Conservation (phyloP, 2,329 filamentous ascomycete species). For the Hypoxylon sp. region DNA sequence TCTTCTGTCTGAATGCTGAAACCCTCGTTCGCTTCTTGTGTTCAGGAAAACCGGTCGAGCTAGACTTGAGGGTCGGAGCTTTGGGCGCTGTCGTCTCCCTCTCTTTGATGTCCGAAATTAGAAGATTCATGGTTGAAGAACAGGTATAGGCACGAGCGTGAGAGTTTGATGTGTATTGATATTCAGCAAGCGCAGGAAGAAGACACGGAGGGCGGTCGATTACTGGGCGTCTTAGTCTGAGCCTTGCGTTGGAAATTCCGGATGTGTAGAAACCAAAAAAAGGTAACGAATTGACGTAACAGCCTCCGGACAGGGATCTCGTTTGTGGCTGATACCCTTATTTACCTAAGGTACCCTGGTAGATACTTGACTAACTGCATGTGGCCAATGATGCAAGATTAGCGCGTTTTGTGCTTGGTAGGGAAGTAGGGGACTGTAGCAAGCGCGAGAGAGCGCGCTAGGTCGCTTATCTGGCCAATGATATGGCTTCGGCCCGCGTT, state of each 20-base stretch:
- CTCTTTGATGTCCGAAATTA: constrained; percentile 82
- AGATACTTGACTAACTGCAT: too few relatives aligned
- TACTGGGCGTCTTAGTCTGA: background rate
- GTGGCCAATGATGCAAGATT: constrained; percentile 26
- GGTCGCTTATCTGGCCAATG: constrained; percentile 35
- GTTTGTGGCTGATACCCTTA: constrained; percentile 28
- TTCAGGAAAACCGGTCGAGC: constrained; percentile 80
- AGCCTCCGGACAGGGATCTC: constrained; percentile 9
- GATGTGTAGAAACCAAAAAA: constrained; percentile 4
- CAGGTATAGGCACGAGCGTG: background rate
- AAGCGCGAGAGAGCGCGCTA: constrained; percentile 27
- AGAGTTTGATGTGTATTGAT: background rate
- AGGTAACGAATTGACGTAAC: constrained; percentile 28
- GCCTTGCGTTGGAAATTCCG: background rate
- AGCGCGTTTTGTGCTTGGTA: constrained; percentile 16
- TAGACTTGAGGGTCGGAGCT: constrained; percentile 66
- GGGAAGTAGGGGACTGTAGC: constrained; percentile 23
- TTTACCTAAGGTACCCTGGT: constrained; percentile 8
- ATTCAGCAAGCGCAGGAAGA: background rate
- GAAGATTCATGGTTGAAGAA: constrained; percentile 35
- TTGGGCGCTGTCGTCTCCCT: constrained; percentile 67
- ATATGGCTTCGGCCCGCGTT: constrained; percentile 22
- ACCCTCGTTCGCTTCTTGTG: constrained; percentile 78
- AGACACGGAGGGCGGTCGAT: background rate
- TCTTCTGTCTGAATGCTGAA: constrained; percentile 82